phyloP scores from a whole-genome alignment of 1,284 basidiomycete genomes.

The Cutaneotrichosporon cavernicola region DNA sequence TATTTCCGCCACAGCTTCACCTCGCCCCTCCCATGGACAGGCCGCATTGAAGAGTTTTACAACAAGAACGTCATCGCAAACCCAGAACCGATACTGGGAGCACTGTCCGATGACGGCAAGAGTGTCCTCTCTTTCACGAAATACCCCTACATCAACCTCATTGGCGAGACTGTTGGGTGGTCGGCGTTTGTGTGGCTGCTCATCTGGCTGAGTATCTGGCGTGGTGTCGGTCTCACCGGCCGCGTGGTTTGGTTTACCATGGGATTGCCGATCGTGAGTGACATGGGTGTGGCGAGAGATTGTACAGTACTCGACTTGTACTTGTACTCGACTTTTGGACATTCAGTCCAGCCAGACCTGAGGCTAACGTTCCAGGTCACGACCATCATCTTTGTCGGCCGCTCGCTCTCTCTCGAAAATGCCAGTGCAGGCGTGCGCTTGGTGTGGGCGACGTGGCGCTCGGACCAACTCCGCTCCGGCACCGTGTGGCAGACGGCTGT shows the following conservation, averaged over 20 bases:
- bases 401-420: conserved; percentile 27
- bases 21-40: conserved; percentile 29
- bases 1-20: conserved; percentile 31
- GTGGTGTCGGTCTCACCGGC: conserved; percentile 29
- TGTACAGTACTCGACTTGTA: too few relatives aligned
- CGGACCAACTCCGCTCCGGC: conserved; percentile 19
- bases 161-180: conserved; percentile 32
- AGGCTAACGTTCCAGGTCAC: conserved; percentile 6
- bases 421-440: conserved; percentile 28
- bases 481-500: conserved; percentile 31
- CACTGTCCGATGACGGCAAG: conserved; percentile 13
- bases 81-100: conserved; percentile 20
- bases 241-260: conserved; percentile 34
- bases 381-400: conserved; percentile 33
- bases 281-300: not conserved
- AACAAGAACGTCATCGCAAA: conserved; percentile 30
- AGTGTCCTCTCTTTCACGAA: conserved; percentile 17
- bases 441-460: conserved; percentile 30
- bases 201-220: conserved; percentile 27
- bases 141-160: conserved; percentile 22
- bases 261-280: conserved; percentile 31
- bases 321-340: not conserved
- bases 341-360: not conserved
- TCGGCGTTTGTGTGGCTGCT: conserved; percentile 23
- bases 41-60: conserved; percentile 31